Percentiles rank a stretch among this genome's conserved stretches.
phyloP scores from a whole-genome alignment of 106 monocot species.

The Acanthochlamys bracteata region DNA sequence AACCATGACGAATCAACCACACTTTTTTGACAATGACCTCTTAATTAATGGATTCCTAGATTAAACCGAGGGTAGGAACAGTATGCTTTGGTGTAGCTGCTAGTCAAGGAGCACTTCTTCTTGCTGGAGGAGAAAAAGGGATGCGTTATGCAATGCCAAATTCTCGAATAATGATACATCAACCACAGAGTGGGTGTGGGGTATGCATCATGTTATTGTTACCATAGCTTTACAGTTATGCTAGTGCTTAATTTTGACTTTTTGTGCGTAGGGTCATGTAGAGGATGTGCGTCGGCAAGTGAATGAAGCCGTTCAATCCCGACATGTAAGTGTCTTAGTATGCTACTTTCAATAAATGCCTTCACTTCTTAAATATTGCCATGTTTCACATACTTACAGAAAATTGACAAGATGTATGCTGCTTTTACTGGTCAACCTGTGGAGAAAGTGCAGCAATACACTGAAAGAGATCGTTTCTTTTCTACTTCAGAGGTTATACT shows the following conservation, averaged over 20 bases:
- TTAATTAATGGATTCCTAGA: conserved; percentile 40
- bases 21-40: too few species aligned
- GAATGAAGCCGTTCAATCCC: conserved; percentile 84
- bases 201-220: conserved; percentile 26
- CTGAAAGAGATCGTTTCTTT: conserved; percentile 84
- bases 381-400: conserved; percentile 59
- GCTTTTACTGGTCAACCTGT: conserved; percentile 86
- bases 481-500: conserved; percentile 65
- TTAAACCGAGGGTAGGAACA: conserved; percentile 89
- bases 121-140: conserved; percentile 96
- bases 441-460: conserved; percentile 82
- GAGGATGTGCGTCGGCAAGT: conserved; percentile 87
- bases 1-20: too few species aligned
- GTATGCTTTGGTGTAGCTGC: conserved; percentile 92
- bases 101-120: conserved; percentile 85
- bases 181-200: conserved; percentile 86
- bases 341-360: too few species aligned
- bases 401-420: conserved; percentile 95
- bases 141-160: conserved; percentile 98
- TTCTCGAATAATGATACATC: conserved; percentile 90
- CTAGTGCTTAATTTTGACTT: not conserved
- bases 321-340: conserved; percentile 47
- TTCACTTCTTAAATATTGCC: too few species aligned
- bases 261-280: conserved; percentile 57
- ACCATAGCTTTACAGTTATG: not conserved